phyloP scores from a whole-genome alignment of 805 yeast genomes.

The Wickerhamomyces strasburgensis region DNA sequence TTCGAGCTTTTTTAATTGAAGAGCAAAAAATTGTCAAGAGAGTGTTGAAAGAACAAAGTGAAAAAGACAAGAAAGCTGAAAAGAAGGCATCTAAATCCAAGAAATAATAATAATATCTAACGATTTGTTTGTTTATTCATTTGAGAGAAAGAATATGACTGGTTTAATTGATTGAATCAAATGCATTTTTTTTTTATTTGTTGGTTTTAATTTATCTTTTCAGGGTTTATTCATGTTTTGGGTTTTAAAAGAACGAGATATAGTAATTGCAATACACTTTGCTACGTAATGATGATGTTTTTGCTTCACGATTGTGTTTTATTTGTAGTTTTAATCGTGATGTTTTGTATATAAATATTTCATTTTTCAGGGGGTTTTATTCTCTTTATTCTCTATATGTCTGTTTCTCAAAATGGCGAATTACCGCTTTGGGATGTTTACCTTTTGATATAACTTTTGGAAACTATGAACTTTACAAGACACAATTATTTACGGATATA shows the following conservation, averaged over 20 bases:
- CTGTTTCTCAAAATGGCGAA: neutral
- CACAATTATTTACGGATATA: too few species aligned
- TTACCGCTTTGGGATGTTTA: neutral
- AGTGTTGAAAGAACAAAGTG: constrained; percentile 93
- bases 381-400: neutral
- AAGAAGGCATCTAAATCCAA: constrained; percentile 30
- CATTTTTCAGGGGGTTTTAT: too few species aligned
- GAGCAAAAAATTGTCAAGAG: constrained; percentile 99
- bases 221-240: neutral
- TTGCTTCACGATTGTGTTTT: constrained; percentile 2
- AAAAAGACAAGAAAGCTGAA: constrained; percentile 67
- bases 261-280: too few species aligned
- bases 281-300: constrained; percentile 17
- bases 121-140: neutral
- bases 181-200: neutral
- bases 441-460: neutral
- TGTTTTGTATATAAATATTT: too few species aligned
- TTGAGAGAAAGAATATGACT: too few species aligned
- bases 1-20: constrained; percentile 98
- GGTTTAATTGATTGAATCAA: neutral
- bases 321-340: too few species aligned
- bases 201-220: neutral
- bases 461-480: neutral
- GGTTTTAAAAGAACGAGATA: too few species aligned
- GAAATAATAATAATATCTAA: constrained; percentile 12